A percentile compares a stretch with the other conserved stretches of the same genome.
Conservation (phyloP, 148 eudicot genomes). For the Polygonum aviculare region DNA sequence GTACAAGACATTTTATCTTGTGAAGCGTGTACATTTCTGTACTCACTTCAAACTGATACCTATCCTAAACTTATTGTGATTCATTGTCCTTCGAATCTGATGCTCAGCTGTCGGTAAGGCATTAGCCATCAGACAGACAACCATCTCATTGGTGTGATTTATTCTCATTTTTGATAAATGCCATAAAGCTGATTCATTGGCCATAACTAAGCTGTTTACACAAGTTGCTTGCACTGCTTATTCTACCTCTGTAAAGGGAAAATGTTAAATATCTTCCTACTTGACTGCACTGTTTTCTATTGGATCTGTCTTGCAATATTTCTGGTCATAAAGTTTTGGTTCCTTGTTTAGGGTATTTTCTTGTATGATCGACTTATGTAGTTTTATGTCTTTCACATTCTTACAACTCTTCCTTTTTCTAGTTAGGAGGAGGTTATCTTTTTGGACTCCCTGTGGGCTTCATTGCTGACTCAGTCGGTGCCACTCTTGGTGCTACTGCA, state of each 20-base stretch:
- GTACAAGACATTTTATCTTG: neutral
- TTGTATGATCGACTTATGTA: neutral
- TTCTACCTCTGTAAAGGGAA: neutral
- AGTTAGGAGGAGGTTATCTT: conserved; percentile 98
- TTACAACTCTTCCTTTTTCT: conserved; percentile 8
- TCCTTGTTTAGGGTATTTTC: neutral
- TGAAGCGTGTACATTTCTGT: neutral
- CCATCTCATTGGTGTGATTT: neutral
- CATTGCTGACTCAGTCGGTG: conserved; percentile 86
- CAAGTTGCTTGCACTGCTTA: neutral
- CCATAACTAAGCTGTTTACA: neutral
- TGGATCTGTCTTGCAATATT: neutral
- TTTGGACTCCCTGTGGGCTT: conserved; percentile 93
- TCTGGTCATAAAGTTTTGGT: neutral
- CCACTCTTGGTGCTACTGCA: conserved; percentile 76
- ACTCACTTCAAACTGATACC: neutral
- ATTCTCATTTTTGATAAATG: neutral
- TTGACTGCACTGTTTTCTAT: neutral
- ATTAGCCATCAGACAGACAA: neutral
- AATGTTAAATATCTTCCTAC: neutral
- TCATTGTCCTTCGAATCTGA: neutral
- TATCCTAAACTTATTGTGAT: neutral
- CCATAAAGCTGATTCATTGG: neutral
- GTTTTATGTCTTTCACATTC: neutral
- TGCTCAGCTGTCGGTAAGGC: neutral